Conservation (phyloP, 163 green algal genomes). For the Botryococcus braunii region DNA sequence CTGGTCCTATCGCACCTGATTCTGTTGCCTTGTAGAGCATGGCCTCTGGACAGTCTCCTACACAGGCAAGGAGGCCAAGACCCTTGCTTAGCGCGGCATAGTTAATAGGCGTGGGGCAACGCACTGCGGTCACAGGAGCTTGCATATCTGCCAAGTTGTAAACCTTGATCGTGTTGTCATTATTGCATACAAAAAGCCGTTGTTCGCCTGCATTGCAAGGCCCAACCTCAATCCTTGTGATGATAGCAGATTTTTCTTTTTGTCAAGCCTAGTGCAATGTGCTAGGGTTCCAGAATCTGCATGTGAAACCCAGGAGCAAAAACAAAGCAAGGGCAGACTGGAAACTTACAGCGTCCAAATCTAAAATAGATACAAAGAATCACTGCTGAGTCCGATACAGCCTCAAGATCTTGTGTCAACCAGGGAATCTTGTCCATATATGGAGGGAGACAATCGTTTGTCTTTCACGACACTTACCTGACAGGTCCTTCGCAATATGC, state of each 20-base stretch:
- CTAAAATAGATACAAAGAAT: too few relatives aligned
- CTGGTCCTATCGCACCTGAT: too few relatives aligned
- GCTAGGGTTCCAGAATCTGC: not conserved
- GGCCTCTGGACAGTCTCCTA: slow-evolving; percentile 51
- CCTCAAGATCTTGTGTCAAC: too few relatives aligned
- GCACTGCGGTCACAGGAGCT: slow-evolving; percentile 13
- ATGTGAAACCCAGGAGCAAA: too few relatives aligned
- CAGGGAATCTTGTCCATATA: too few relatives aligned
- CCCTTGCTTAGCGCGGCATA: slow-evolving; percentile 54
- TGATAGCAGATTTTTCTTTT: too few relatives aligned
- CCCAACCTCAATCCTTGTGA: too few relatives aligned
- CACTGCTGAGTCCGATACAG: too few relatives aligned
- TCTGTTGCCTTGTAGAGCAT: slow-evolving; percentile 42
- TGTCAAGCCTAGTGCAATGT: too few relatives aligned
- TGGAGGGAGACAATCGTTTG: too few relatives aligned
- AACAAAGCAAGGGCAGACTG: too few relatives aligned
- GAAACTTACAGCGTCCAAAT: too few relatives aligned
- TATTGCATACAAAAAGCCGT: slow-evolving; percentile 65
- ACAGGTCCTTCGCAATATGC: slow-evolving; percentile 41
- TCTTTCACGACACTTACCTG: slow-evolving; percentile 22
- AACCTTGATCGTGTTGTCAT: slow-evolving; percentile 58
- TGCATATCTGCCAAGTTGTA: slow-evolving; percentile 17
- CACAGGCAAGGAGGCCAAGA: slow-evolving; percentile 38
- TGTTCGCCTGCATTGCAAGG: slow-evolving; percentile 15
- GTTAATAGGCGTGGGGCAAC: slow-evolving; percentile 56